Base-by-base conservation (phyloP, 2,329 filamentous ascomycete genomes). In the Diplodia seriata region DNA sequence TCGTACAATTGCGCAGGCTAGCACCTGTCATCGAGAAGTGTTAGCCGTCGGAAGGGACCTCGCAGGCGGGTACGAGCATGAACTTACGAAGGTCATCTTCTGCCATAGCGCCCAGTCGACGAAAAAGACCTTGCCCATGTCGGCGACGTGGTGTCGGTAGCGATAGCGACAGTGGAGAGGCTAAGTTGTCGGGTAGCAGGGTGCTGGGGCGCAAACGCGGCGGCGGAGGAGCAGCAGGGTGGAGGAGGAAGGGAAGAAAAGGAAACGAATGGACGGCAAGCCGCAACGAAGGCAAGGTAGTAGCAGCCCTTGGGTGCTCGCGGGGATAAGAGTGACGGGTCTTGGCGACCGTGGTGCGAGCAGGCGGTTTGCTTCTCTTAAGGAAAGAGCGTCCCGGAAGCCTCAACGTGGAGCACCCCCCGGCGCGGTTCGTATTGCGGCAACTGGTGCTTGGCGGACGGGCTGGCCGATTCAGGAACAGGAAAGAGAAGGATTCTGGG, bases 11-110 rank as follows among this genome's bases (percentile, higher is more conserved):
- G 86, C 87, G 72, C 87, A 86, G 47, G 84, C 91, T 59, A 97
- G 85, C 36, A 93, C 86, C 92, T 96, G 71, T 64, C 65, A 53
- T 14, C 31, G 43, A 40, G 47, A 57, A 64, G 18, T 53, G 74
- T 78, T 74, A 78, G 75, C 70, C 70, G 49, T 57, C 31, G 64
- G 54, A 50, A 59, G 53, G 64, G 64, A 38, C 31, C 54, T 54
- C 43, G 55, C 64, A 57, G 20, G 11, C 54, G 40, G 14, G 31
- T 55, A 29, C 20, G 50, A 29, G 61, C 31, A 62, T 15, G 36
- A 23, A 85, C 91, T 84, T 82, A 97, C 93, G 82, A 97, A 92
- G 65, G 89, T 91, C 89, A 97, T 89, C 82, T 97, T 89, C 84
- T 95, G 88, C 93, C 93, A 97, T 74, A 95, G 81, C 72, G 86